Percentiles rank a stretch among this genome's conserved stretches.
These are phyloP conservation scores for Mycena vulgaris DNA, from an alignment of 768 basidiomycete species.

Conservation along the genomic window DNA sequence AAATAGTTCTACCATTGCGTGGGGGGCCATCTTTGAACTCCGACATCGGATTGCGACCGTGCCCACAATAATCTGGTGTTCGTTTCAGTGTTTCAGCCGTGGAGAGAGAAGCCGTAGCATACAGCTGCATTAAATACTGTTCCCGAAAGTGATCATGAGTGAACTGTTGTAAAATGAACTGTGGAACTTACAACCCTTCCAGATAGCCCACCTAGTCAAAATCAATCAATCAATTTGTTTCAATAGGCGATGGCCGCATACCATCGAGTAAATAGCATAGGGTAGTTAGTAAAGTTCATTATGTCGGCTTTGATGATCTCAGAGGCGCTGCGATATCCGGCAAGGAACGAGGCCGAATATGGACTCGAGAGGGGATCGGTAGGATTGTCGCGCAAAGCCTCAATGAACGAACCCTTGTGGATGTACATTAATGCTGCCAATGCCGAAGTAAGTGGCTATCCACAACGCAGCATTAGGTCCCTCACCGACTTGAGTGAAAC, in stretches of 20 bases:
- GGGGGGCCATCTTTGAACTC: slow-evolving; percentile 58
- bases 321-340: slow-evolving; percentile 63
- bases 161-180: background rate
- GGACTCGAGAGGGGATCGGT: slow-evolving; percentile 60
- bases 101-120: background rate
- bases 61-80: slow-evolving; percentile 56
- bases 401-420: slow-evolving; percentile 63
- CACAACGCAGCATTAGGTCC: background rate
- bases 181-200: slow-evolving; percentile 46
- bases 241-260: slow-evolving; percentile 45
- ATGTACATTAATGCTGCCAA: slow-evolving; percentile 59
- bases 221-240: slow-evolving; percentile 46
- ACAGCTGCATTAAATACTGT: slow-evolving; percentile 36
- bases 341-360: slow-evolving; percentile 64
- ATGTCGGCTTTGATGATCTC: slow-evolving; percentile 53
- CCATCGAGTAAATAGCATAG: slow-evolving; percentile 42
- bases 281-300: slow-evolving; percentile 32
- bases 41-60: slow-evolving; percentile 57
- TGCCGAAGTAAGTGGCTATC: background rate
- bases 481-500: slow-evolving; percentile 47
- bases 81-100: background rate
- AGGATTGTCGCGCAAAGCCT: slow-evolving; percentile 60
- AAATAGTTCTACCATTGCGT: slow-evolving; percentile 61
- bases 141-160: background rate
- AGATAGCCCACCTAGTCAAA: slow-evolving; percentile 59